These are phyloP conservation scores for Sugiyamaella americana DNA, from an alignment of 805 yeast species.

Conservation along the genomic window DNA sequence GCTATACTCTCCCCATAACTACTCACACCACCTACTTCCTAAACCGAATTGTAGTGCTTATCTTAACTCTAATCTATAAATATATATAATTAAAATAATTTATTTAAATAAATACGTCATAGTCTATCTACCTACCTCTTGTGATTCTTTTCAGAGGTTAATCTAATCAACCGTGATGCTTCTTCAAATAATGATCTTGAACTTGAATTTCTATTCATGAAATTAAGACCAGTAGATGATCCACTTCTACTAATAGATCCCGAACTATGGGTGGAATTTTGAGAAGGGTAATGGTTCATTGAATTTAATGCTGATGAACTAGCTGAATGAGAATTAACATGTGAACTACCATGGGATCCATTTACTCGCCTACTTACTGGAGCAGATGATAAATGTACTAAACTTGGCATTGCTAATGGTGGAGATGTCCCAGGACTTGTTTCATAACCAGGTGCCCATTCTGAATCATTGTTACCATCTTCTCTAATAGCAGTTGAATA, in stretches of 20 bases:
- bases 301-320: slow-evolving; percentile 2
- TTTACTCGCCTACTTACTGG: not conserved
- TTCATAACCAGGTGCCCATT: slow-evolving; percentile 58
- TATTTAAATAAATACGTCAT: not conserved
- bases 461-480: slow-evolving; percentile 42
- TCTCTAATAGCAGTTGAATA: slow-evolving; percentile 70
- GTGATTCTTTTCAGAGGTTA: slow-evolving; percentile 8
- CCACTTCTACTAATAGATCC: slow-evolving; percentile 10
- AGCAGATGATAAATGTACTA: slow-evolving; percentile 4
- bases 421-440: slow-evolving; percentile 6
- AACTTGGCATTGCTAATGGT: slow-evolving; percentile 8
- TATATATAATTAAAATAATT: not conserved
- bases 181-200: slow-evolving; percentile 20
- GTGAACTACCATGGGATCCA: slow-evolving; percentile 2
- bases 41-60: no score
- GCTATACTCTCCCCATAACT: no score
- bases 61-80: no score
- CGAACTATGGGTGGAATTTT: slow-evolving; percentile 1
- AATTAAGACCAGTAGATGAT: slow-evolving; percentile 10
- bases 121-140: not conserved
- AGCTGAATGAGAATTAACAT: slow-evolving; percentile 4
- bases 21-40: no score
- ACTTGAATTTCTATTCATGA: slow-evolving; percentile 15
- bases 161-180: slow-evolving; percentile 16
- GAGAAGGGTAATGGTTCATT: not conserved